Base-by-base conservation (phyloP, 2,329 filamentous ascomycete genomes). In the Alternaria brassicae region DNA sequence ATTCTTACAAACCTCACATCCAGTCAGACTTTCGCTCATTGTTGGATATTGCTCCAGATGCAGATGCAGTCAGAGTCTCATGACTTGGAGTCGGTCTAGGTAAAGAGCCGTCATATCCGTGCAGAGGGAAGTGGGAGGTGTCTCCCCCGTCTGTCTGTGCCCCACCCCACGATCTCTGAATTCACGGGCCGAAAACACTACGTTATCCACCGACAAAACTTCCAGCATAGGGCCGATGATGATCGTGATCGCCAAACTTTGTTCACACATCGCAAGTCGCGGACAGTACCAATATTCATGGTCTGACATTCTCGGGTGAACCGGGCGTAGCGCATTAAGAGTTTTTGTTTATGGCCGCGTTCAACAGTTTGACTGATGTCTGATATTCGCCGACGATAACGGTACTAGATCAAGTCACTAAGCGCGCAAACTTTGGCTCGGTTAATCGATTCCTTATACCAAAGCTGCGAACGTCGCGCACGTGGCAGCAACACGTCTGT, bases 221-320 rank as follows among this genome's bases (percentile, higher is more conserved):
- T 37, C 23, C 61, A 53, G 50, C 39, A 17, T 61, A 60, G 56
- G 57, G 23, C 62, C 62, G 60, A 65, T 40, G 36, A 42, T 59
- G 42, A 55, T 55, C 56, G 47, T 55, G 42, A 44, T 63, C 49
- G 39, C 34, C 50, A 67, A 67, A 62, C 62, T 62, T 65, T 67
- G 58, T 67, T 67, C 42, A 19, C 50, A 67, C 64, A 47, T 67
- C 62, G 63, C 50, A 32, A 23, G 44, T 54, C 47, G 41, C 36
- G 47, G 25, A 12, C 25, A 15, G 6, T n/a, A 30, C 30, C 23
- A 54, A 44, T 32, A 34, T 25, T 28, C 15, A 49, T 32, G 21
- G 40, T 23, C 32, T 27, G 13, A 15, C 27, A 42, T 19, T 37
- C 30, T 32, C 19, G 44, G 28, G 19, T 34, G 13, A 48, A 48